These are phyloP conservation scores for Malus sieversii DNA, from an alignment of 306 rosid genomes.

Conservation along the genomic window DNA sequence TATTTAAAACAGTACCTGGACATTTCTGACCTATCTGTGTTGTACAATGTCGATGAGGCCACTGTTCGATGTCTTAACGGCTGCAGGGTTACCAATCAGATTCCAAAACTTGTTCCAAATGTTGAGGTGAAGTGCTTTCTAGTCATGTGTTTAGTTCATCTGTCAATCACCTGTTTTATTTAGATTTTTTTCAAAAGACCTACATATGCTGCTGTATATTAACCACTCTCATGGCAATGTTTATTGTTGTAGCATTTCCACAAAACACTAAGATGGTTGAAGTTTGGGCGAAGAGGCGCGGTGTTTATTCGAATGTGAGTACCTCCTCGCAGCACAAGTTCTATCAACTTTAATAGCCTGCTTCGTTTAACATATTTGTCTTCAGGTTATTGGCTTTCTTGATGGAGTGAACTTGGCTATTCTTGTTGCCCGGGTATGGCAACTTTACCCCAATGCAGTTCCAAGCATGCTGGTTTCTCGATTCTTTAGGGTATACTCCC, in stretches of 20 bases:
- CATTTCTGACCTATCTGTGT: conserved; percentile 60
- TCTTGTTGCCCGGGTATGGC: conserved; percentile 83
- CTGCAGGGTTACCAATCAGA: conserved; percentile 89
- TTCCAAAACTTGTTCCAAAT: conserved; percentile 85
- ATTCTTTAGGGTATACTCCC: conserved; percentile 86
- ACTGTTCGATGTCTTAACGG: conserved; percentile 96
- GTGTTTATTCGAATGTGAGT: conserved; percentile 90
- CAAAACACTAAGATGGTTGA: conserved; percentile 60
- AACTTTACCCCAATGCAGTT: conserved; percentile 88
- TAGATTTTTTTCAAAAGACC: neutral
- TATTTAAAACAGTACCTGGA: conserved; percentile 56
- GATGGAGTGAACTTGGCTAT: conserved; percentile 97
- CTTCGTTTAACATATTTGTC: neutral
- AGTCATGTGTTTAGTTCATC: neutral
- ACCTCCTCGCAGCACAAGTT: neutral
- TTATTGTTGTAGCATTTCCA: conserved; percentile 59
- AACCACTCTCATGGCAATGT: conserved; percentile 2
- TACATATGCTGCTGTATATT: conserved; percentile 10
- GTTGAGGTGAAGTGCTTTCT: conserved; percentile 48
- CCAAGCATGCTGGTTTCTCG: conserved; percentile 94
- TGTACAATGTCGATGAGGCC: conserved; percentile 60
- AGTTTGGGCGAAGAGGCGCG: conserved; percentile 91
- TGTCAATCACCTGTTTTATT: neutral
- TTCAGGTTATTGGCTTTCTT: conserved; percentile 85
- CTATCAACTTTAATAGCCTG: neutral